A percentile compares a stretch with the other conserved stretches of the same genome.
Conservation (phyloP, 805 yeast species). For the Ogataea methanolica region DNA sequence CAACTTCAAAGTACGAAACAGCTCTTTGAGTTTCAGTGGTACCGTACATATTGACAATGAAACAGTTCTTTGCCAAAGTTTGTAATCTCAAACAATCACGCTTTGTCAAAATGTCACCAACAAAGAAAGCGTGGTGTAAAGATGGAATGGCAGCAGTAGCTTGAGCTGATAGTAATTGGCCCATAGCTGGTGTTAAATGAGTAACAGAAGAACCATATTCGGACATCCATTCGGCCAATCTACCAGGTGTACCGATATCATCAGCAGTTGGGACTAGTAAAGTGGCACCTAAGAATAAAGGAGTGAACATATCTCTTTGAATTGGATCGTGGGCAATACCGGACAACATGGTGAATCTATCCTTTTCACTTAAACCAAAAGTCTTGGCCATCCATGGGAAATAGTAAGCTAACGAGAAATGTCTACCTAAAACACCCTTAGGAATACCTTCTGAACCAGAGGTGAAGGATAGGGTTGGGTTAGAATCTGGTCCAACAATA, state of each 20-base stretch:
- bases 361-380: conserved; percentile 71
- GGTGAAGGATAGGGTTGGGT: conserved; percentile 94
- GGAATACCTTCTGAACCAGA: conserved; percentile 99
- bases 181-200: conserved; percentile 99
- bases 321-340: conserved; percentile 99
- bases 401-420: conserved; percentile 92
- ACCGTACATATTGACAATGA: conserved; percentile 97
- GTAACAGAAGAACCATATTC: conserved; percentile 90
- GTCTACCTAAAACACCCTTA: conserved; percentile 98
- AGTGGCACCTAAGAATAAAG: conserved; percentile 91
- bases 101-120: conserved; percentile 95
- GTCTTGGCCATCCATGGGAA: conserved; percentile 98
- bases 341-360: conserved; percentile 93
- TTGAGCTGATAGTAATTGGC: conserved; percentile 93
- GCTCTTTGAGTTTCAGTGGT: conserved; percentile 99
- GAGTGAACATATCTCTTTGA: conserved; percentile 98
- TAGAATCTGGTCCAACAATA: conserved; percentile 93
- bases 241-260: conserved; percentile 98
- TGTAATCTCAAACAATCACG: conserved; percentile 94
- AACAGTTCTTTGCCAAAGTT: conserved; percentile 82
- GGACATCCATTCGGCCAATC: conserved; percentile 96
- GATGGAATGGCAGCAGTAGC: conserved; percentile 82
- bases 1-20: conserved; percentile 88
- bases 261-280: conserved; percentile 91
- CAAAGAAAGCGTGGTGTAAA: conserved; percentile 95